phyloP scores from a whole-genome alignment of 2,329 filamentous ascomycete genomes.

The Arthroderma sp. region DNA sequence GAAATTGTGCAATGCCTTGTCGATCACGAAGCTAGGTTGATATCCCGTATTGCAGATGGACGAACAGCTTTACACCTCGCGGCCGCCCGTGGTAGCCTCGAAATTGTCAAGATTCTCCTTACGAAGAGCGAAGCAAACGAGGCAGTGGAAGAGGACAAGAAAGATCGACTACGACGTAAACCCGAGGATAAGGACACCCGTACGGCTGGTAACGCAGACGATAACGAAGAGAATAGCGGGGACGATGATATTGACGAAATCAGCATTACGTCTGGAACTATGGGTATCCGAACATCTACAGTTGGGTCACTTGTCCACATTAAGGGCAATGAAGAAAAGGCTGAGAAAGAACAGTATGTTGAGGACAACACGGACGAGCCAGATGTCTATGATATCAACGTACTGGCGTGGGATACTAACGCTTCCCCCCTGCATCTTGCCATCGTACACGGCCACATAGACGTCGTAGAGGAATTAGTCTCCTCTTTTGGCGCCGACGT shows the following conservation, averaged over 20 bases:
- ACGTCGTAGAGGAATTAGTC: conserved; percentile 56
- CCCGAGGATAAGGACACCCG: conserved; percentile 39
- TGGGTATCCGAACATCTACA: conserved; percentile 27
- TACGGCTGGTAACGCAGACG: conserved; percentile 2
- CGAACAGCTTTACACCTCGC: conserved; percentile 73
- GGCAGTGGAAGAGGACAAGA: conserved; percentile 7
- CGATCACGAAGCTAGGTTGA: conserved; percentile 56
- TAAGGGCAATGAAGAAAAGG: conserved; percentile 27
- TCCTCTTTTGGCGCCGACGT: conserved; percentile 60
- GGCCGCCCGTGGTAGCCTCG: conserved; percentile 51
- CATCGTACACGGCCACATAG: conserved; percentile 57
- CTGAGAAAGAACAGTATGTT: conserved; percentile 16
- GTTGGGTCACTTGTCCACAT: conserved; percentile 53
- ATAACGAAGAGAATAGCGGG: not conserved
- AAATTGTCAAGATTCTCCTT: conserved; percentile 60
- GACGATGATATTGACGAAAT: conserved; percentile 10
- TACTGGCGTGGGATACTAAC: conserved; percentile 65
- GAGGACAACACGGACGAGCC: conserved; percentile 33
- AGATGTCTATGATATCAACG: conserved; percentile 61
- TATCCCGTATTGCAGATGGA: conserved; percentile 64
- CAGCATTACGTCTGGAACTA: too few species aligned
- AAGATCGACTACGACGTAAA: not conserved
- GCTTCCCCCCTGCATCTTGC: conserved; percentile 66
- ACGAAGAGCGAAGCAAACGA: conserved; percentile 47
- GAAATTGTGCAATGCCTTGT: conserved; percentile 60